Evolutionary conservation across 2,329 filamentous ascomycete species (phyloP).

Genomic region (Pleomassaria siparia): DNA sequence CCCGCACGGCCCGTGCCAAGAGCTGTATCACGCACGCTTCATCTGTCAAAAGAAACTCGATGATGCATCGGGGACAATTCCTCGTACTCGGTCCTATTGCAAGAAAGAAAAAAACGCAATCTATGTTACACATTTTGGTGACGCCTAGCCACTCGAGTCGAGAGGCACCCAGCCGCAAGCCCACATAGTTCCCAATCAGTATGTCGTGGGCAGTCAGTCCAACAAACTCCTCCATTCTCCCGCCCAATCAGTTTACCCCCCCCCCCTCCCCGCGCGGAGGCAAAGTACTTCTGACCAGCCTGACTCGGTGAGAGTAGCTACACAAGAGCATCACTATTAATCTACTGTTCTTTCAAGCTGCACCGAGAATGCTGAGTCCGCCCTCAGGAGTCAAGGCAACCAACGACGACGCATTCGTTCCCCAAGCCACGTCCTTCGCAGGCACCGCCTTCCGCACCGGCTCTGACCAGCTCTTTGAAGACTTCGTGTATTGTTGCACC

Average conservation of each 20-base stretch:
- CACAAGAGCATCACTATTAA: constrained; percentile 1
- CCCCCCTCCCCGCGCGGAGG: constrained; percentile 1
- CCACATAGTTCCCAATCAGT: neutral
- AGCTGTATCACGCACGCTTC: constrained; percentile 5
- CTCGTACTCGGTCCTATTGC: constrained; percentile 13
- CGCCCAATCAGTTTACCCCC: constrained; percentile 2
- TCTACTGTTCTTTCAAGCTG: constrained; percentile 17
- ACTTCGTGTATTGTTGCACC: constrained; percentile 88
- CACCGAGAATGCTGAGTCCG: constrained; percentile 68
- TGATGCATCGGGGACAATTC: constrained; percentile 10
- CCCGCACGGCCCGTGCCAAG: constrained; percentile 3
- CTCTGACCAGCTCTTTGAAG: constrained; percentile 85
- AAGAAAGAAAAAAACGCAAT: constrained; percentile 13
- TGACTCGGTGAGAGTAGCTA: neutral
- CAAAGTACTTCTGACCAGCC: constrained; percentile 7
- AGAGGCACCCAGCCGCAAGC: constrained; percentile 4
- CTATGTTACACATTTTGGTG: constrained; percentile 25
- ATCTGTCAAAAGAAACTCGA: constrained; percentile 13
- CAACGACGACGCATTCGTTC: constrained; percentile 70
- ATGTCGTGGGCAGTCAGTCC: neutral
- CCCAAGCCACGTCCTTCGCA: constrained; percentile 76
- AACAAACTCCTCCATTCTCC: constrained; percentile 2
- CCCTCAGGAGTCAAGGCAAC: constrained; percentile 76
- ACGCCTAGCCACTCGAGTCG: constrained; percentile 11
- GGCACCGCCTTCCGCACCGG: constrained; percentile 75